Evolutionary conservation across 257 asterid genomes (phyloP).

Genomic region (Buddleja alternifolia): DNA sequence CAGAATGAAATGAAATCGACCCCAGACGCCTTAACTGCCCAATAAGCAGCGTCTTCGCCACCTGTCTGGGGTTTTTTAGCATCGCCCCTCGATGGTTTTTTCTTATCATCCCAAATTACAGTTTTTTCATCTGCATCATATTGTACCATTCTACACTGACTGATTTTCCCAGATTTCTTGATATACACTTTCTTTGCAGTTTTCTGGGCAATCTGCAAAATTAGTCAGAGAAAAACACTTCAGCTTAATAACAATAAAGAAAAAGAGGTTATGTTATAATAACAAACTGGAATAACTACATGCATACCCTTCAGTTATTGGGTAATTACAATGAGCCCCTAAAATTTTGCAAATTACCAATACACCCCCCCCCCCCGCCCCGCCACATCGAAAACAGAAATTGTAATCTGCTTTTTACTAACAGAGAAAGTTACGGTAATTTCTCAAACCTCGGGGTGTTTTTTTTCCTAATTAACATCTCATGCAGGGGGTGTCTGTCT

Average conservation of each 20-base stretch:
- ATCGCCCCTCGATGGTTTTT: slow-evolving; percentile 42
- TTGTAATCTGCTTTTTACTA: no score
- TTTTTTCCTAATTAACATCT: no score
- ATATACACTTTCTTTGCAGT: slow-evolving; percentile 76
- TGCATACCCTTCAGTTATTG: no score
- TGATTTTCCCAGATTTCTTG: slow-evolving; percentile 67
- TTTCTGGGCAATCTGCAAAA: slow-evolving; percentile 79
- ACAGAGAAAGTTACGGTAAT: no score
- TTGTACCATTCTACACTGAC: slow-evolving; percentile 74
- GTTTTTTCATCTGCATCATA: slow-evolving; percentile 83
- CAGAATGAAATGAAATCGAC: slow-evolving; percentile 70
- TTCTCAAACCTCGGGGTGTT: no score
- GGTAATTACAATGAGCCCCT: no score
- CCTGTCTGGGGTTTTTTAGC: slow-evolving; percentile 5
- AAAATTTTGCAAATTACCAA: no score
- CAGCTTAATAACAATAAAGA: background rate
- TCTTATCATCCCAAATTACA: slow-evolving; percentile 70
- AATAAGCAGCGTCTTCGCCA: slow-evolving; percentile 48
- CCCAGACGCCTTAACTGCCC: slow-evolving; percentile 94
- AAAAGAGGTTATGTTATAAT: no score
- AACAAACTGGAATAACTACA: no score
- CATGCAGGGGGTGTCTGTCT: no score
- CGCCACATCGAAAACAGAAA: no score
- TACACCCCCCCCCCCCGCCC: no score
- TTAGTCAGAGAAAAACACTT: background rate